A percentile compares a stretch with the other conserved stretches of the same genome.
Conservation (phyloP, 441 rosid genomes). For the Biscutella laevigata region DNA sequence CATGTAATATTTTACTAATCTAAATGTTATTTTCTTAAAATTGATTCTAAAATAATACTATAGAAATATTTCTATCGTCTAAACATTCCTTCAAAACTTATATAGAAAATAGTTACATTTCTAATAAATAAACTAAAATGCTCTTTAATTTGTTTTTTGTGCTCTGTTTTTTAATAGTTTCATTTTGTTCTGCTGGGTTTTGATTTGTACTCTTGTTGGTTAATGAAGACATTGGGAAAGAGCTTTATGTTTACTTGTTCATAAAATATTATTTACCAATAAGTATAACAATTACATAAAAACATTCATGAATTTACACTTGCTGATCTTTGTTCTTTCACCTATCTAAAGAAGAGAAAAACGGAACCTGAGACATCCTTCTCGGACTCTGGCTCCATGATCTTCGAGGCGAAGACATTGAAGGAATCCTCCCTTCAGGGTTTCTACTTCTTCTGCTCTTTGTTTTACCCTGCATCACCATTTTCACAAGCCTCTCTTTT, state of each 20-base stretch:
- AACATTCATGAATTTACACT: constrained; percentile 13
- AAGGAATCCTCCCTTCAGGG: constrained; percentile 42
- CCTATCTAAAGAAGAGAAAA: constrained; percentile 63
- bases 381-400: constrained; percentile 53
- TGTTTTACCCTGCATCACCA: constrained; percentile 40
- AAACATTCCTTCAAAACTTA: too few relatives aligned
- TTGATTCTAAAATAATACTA: too few relatives aligned
- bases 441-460: constrained; percentile 47
- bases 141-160: too few relatives aligned
- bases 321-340: constrained; percentile 14
- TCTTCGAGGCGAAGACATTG: constrained; percentile 37
- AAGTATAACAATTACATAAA: not conserved
- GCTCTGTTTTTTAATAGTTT: too few relatives aligned
- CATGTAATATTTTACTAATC: too few relatives aligned
- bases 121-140: too few relatives aligned
- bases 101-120: too few relatives aligned
- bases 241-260: not conserved
- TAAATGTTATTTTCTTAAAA: too few relatives aligned
- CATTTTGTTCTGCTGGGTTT: not conserved
- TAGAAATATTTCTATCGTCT: too few relatives aligned
- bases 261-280: constrained; percentile 1
- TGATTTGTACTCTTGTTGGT: not conserved
- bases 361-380: constrained; percentile 45
- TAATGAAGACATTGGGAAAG: not conserved
- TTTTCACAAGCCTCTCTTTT: not conserved